Evolutionary conservation across 2,329 filamentous ascomycete genomes (phyloP).

Genomic region (Botrytis tulipae): DNA sequence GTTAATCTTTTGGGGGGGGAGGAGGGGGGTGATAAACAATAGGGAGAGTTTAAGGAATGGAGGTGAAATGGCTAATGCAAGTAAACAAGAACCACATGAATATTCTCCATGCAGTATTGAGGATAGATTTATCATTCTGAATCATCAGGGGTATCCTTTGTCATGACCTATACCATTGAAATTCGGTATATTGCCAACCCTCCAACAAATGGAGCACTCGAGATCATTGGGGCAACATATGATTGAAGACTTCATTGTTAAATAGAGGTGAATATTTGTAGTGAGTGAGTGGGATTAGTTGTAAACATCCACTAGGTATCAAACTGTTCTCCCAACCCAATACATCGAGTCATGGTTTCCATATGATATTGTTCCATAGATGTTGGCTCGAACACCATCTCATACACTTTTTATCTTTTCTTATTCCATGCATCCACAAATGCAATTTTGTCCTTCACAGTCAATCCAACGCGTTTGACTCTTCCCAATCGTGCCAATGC

Average conservation of each 20-base stretch:
- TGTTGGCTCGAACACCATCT: not conserved
- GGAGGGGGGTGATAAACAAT: not conserved
- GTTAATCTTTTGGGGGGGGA: not conserved
- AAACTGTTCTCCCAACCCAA: not conserved
- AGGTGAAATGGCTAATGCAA: not conserved
- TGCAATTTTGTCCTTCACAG: slow-evolving; percentile 74
- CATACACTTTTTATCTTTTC: slow-evolving; percentile 33
- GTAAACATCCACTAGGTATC: not conserved
- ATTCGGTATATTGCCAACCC: not conserved
- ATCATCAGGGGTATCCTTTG: not conserved
- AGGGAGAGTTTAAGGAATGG: not conserved
- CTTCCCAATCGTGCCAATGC: slow-evolving; percentile 82
- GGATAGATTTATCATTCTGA: not conserved
- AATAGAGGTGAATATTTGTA: not conserved
- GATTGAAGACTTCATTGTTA: not conserved
- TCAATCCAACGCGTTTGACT: slow-evolving; percentile 84
- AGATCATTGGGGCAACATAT: not conserved
- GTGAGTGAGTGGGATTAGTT: not conserved
- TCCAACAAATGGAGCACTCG: not conserved
- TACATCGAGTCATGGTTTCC: not conserved
- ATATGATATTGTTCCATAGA: not conserved
- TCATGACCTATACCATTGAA: not conserved
- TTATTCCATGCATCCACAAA: slow-evolving; percentile 73
- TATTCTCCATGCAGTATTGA: not conserved
- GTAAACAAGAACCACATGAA: not conserved